Conservation (phyloP, 768 basidiomycete genomes). For the Panaeolus papilionaceus region DNA sequence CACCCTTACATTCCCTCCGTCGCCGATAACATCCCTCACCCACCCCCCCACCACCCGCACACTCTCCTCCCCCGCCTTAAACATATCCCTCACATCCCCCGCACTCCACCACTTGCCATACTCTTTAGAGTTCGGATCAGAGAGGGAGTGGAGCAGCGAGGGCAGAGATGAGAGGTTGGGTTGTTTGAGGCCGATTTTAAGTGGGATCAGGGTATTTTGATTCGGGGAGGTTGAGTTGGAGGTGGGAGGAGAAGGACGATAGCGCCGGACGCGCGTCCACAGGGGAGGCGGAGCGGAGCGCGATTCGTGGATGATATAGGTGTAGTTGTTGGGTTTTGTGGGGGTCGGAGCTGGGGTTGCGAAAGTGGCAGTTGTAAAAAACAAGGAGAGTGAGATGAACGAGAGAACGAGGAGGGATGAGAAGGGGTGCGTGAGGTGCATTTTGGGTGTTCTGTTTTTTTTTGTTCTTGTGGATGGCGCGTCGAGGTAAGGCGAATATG, state of each 20-base stretch:
- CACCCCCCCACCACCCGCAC: slow-evolving; percentile 46
- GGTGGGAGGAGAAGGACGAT: slow-evolving; percentile 40
- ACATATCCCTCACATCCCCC: slow-evolving; percentile 44
- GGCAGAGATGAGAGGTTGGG: slow-evolving; percentile 48
- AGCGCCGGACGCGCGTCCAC: background rate
- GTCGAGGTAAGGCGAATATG: too few species aligned
- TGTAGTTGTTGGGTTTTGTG: slow-evolving; percentile 29
- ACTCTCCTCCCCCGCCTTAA: slow-evolving; percentile 46
- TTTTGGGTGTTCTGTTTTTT: too few species aligned
- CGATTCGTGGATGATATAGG: slow-evolving; percentile 48
- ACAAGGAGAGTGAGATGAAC: slow-evolving; percentile 1
- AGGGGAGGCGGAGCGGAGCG: background rate
- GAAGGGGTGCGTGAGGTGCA: slow-evolving; percentile 14
- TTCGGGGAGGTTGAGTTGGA: slow-evolving; percentile 41
- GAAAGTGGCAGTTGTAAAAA: too few species aligned
- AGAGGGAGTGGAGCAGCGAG: slow-evolving; percentile 46
- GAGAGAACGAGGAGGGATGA: slow-evolving; percentile 20
- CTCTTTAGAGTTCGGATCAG: slow-evolving; percentile 51
- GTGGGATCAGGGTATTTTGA: slow-evolving; percentile 46
- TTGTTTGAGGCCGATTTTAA: slow-evolving; percentile 54
- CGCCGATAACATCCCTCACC: slow-evolving; percentile 31
- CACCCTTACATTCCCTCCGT: slow-evolving; percentile 18
- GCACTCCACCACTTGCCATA: slow-evolving; percentile 57
- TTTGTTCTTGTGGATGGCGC: too few species aligned
- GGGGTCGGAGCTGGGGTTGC: background rate